Evolutionary conservation across 768 basidiomycete species (phyloP), one percentile per base, ranked within the genome.

Genomic region (Boletus rex-veris): DNA sequence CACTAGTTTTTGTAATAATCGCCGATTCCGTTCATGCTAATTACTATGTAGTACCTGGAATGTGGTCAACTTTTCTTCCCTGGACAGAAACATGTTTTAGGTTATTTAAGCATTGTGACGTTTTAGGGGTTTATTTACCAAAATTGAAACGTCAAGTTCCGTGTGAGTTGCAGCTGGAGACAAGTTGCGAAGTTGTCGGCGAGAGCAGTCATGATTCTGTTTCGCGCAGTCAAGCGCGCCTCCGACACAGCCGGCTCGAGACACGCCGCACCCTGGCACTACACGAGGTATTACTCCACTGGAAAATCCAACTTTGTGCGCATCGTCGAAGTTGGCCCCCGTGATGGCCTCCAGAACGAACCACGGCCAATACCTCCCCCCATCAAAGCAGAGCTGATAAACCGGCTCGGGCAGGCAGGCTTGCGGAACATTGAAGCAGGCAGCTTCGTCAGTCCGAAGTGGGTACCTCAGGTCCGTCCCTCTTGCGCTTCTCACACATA

Each of bases 321-420:
- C 47, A 88, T 97, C 42, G 88, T 98, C 41, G 94, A 96, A 71
- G 92, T 96, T 4, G 90, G 90, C 1, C 90, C 93, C 1, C 77
- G 94, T 28, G 94, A 98, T 70, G 94, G 94, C 1, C 77, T 98
- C 11, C 93, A 96, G 74, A 96, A 96, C 63, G 90, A 97, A 64
- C 84, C 85, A 58, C 77, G 79, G 0, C 73, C 84, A 6, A 83
- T 96, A 7, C 79, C 88, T 26, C 83, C 85, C 2, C 80, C 81
- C 28, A 73, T 87, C 55, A 95, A 95, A 69, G 81, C 85, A 16
- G 87, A 88, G 55, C 80, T 98, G 49, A 83, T 98, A 52, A 80
- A 90, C 57, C 75, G 85, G 14, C 81, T 98, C 11, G 81, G 80
- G 3, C 67, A 66, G 16, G 85, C 90, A 10, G 93, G 92, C 0